phyloP scores from a whole-genome alignment of 371 early-diverging fungal genomes.

The Rhizopus sp. region DNA sequence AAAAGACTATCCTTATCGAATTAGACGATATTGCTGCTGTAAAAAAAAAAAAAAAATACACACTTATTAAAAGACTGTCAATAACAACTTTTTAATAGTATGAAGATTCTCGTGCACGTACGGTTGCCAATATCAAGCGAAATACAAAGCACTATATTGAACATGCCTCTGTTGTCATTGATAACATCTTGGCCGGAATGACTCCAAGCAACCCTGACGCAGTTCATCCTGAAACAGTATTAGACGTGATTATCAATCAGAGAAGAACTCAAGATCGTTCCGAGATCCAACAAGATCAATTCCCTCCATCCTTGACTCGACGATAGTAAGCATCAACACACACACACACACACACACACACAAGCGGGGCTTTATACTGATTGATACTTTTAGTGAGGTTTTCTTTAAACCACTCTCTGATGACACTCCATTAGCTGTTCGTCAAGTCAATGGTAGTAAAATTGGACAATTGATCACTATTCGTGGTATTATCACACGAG shows the following conservation, averaged over 20 bases:
- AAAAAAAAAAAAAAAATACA: constrained; percentile 24
- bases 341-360: too few relatives aligned
- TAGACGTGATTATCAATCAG: constrained; percentile 90
- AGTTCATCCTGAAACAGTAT: constrained; percentile 73
- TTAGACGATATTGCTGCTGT: constrained; percentile 63
- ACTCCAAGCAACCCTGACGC: constrained; percentile 72
- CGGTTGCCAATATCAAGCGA: constrained; percentile 66
- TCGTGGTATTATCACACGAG: constrained; percentile 96
- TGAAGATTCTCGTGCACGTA: constrained; percentile 37
- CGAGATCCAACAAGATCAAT: constrained; percentile 47
- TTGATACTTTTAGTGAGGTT: constrained; percentile 62
- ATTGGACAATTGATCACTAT: constrained; percentile 92
- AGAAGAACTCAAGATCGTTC: constrained; percentile 74
- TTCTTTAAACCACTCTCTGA: constrained; percentile 76
- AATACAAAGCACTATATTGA: constrained; percentile 89
- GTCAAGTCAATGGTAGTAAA: constrained; percentile 80
- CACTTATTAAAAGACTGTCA: neutral
- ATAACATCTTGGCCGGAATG: constrained; percentile 31
- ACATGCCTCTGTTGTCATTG: constrained; percentile 75
- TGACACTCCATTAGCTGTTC: constrained; percentile 74
- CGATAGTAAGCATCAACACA: constrained; percentile 70
- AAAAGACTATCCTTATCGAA: constrained; percentile 57
- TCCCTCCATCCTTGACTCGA: constrained; percentile 85
- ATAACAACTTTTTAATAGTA: constrained; percentile 16
- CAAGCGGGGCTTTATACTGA: neutral